These are phyloP conservation scores for Colletotrichum sojae DNA, from an alignment of 2,329 filamentous ascomycete species.

Conservation along the genomic window DNA sequence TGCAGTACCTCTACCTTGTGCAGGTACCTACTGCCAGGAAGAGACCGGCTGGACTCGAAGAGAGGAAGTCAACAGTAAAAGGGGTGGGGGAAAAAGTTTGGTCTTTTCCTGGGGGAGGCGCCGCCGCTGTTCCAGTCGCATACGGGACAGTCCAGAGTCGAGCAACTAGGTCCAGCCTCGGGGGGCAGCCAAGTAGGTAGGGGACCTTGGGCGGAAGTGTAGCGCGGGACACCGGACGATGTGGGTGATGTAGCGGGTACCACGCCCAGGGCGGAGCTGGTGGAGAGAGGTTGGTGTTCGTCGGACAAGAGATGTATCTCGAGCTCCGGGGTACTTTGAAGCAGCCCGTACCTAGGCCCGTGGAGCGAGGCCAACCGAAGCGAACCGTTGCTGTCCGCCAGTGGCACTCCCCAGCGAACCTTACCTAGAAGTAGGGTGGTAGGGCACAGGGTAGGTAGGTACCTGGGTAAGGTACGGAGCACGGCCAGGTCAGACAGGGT, in stretches of 20 bases:
- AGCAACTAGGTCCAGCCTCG: not conserved
- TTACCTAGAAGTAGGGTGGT: not conserved
- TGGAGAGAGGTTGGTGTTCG: not conserved
- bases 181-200: constrained; percentile 23
- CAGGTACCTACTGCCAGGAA: not conserved
- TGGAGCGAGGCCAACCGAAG: constrained; percentile 36
- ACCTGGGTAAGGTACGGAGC: not conserved
- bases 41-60: not conserved
- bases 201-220: constrained; percentile 19
- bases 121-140: constrained; percentile 30
- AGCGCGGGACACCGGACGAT: constrained; percentile 22
- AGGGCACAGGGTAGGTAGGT: too few species aligned
- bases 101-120: constrained; percentile 26
- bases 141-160: constrained; percentile 25
- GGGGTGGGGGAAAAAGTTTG: constrained; percentile 4
- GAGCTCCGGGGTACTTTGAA: constrained; percentile 16
- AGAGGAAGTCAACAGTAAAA: not conserved
- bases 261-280: not conserved
- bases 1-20: too few species aligned
- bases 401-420: constrained; percentile 27
- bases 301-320: constrained; percentile 12
- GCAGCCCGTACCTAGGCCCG: constrained; percentile 7
- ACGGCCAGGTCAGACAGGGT: constrained; percentile 11
- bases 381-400: constrained; percentile 37
- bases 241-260: constrained; percentile 26